These are phyloP conservation scores for Rubia balearica DNA, from an alignment of 305 asterid genomes.

Conservation along the genomic window DNA sequence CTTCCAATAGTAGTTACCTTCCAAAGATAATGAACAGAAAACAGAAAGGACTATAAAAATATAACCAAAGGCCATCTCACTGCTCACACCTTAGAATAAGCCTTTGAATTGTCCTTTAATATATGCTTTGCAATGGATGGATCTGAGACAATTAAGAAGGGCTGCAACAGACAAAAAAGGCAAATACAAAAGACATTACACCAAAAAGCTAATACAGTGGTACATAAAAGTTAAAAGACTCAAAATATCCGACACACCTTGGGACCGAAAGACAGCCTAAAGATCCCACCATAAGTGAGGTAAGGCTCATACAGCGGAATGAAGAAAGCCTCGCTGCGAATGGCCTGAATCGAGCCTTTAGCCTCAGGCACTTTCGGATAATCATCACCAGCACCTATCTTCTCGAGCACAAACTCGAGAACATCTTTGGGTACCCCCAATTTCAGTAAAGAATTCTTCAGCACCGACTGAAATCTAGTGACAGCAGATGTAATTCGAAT, in stretches of 20 bases:
- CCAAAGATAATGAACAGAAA: constrained; percentile 1
- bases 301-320: constrained; percentile 79
- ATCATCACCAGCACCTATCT: constrained; percentile 37
- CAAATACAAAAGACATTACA: constrained; percentile 15
- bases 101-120: constrained; percentile 81
- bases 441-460: constrained; percentile 47
- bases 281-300: constrained; percentile 82
- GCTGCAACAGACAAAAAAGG: constrained; percentile 43
- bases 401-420: constrained; percentile 46
- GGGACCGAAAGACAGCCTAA: constrained; percentile 88
- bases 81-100: constrained; percentile 69
- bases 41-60: constrained; percentile 10
- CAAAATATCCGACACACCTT: constrained; percentile 47
- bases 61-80: neutral
- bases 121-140: constrained; percentile 82
- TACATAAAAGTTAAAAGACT: neutral
- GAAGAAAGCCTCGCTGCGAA: constrained; percentile 80
- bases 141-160: constrained; percentile 86
- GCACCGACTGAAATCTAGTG: constrained; percentile 53
- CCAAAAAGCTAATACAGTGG: constrained; percentile 2
- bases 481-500: constrained; percentile 15
- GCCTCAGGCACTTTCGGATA: constrained; percentile 76
- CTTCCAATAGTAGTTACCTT: neutral
- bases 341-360: constrained; percentile 57
- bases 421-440: constrained; percentile 65